Evolutionary conservation across 2,329 filamentous ascomycete species (phyloP), one percentile per base, ranked within the genome.

Genomic region (Trichoderma semiorbis): DNA sequence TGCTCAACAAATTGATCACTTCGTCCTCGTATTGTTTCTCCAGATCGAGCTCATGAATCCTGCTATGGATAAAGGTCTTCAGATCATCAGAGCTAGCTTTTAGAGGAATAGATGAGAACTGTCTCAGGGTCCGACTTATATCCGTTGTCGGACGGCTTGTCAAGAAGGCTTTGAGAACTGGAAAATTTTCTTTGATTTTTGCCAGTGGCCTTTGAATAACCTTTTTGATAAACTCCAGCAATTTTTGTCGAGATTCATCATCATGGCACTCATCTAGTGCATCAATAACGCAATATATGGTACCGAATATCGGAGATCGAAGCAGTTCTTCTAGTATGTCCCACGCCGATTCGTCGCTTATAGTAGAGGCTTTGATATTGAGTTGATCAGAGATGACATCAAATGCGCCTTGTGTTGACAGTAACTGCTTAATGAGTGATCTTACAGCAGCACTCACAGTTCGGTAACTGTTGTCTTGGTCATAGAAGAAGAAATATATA

Each of bases 401-500:
- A 16, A 50, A 65, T 30, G 28, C 39, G 32, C 32, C 43, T 24
- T n/a, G 26, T 5, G 6, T 5, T 11, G 43, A 39, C 10, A 69
- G 34, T 7, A 69, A 2, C 7, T 69, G 66, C 5, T 47, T 61
- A 3, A 69, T 61, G 6, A 69, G 24, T 10, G 66, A 60, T 12
- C 66, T 69, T 12, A 69, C 3, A 16, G 34, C 53, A n/a, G 34
- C 34, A 8, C 55, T 8, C 2, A 43, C 24, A 24, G 53, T 69
- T 3, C 24, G 34, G 24, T 34, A 47, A 11, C 6, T 69, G 4
- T 69, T 57, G 4, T 69, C 66, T 10, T 69, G 66, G 18, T 53
- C 26, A 50, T 69, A 53, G 43, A 69, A 69, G 14, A 69, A 69
- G 34, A 69, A 69, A n/a, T 69, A 60, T 1, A 69, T 60, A 11